Conservation (phyloP, 768 basidiomycete species). For the Daedaleopsis nitida region DNA sequence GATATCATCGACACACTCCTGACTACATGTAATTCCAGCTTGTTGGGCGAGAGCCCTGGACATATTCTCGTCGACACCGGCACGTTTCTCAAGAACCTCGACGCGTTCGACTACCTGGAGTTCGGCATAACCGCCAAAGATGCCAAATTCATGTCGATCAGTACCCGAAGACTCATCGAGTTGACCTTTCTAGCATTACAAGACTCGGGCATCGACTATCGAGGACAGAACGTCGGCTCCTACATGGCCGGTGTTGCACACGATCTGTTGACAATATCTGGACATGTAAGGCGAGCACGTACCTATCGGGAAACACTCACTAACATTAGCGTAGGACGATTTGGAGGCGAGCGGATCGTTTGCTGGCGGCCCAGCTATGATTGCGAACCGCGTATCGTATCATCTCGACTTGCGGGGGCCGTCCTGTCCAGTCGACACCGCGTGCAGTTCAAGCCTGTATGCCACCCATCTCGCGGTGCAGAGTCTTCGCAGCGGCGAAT, state of each 20-base stretch:
- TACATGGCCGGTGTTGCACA: constrained; percentile 39
- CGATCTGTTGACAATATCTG: constrained; percentile 7
- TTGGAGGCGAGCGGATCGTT: constrained; percentile 37
- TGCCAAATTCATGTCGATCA: constrained; percentile 35
- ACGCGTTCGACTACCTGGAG: constrained; percentile 40
- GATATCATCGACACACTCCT: too few species aligned
- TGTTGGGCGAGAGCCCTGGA: too few species aligned
- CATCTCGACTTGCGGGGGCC: constrained; percentile 46
- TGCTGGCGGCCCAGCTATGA: constrained; percentile 35
- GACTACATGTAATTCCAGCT: too few species aligned
- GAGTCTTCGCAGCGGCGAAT: constrained; percentile 44
- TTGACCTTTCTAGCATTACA: constrained; percentile 43
- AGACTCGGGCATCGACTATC: constrained; percentile 51
- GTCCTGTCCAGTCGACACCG: constrained; percentile 51
- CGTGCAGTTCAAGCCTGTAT: constrained; percentile 50
- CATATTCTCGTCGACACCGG: constrained; percentile 31
- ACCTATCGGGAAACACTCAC: too few species aligned
- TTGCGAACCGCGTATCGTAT: constrained; percentile 46
- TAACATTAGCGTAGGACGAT: constrained; percentile 32
- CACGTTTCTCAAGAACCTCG: constrained; percentile 39
- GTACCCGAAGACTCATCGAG: constrained; percentile 40
- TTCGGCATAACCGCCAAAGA: constrained; percentile 42
- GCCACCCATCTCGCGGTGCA: constrained; percentile 52
- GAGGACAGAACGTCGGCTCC: constrained; percentile 43
- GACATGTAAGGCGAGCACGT: constrained; percentile 10